A percentile compares a stretch with the other conserved stretches of the same genome.
phyloP scores from a whole-genome alignment of 164 flowering plant genomes.

The Kalanchoe fedtschenkoi region DNA sequence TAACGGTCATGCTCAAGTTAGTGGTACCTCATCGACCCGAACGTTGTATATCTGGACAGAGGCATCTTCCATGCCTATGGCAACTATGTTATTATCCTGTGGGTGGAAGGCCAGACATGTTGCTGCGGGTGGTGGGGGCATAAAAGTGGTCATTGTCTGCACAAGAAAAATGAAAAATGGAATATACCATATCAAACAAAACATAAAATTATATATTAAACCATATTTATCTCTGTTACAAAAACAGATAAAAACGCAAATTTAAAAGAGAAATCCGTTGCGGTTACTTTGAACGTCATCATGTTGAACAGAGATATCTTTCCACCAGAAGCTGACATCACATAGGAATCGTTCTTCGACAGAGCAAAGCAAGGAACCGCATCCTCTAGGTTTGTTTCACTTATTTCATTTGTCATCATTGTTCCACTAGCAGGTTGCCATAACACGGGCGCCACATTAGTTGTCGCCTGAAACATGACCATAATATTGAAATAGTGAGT shows the following conservation, averaged over 20 bases:
- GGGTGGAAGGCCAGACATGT: slow-evolving; percentile 29
- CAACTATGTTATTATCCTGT: slow-evolving; percentile 30
- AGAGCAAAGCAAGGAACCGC: slow-evolving; percentile 30
- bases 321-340: slow-evolving; percentile 25
- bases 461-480: slow-evolving; percentile 19
- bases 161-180: not conserved
- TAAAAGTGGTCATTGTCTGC: slow-evolving; percentile 27
- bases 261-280: not conserved
- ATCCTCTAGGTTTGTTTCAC: slow-evolving; percentile 20
- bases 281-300: slow-evolving; percentile 24
- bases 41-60: slow-evolving; percentile 25
- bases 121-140: slow-evolving; percentile 28
- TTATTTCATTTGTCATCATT: slow-evolving; percentile 24
- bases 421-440: slow-evolving; percentile 29
- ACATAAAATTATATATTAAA: not conserved
- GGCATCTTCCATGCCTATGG: slow-evolving; percentile 31
- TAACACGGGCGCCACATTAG: slow-evolving; percentile 17
- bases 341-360: slow-evolving; percentile 28
- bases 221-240: no score
- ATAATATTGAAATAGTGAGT: not conserved
- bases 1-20: not conserved
- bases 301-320: slow-evolving; percentile 22
- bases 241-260: not conserved
- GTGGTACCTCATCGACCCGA: slow-evolving; percentile 23
- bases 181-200: not conserved